Evolutionary conservation across 2,329 filamentous ascomycete genomes (phyloP), one percentile per base, ranked within the genome.

Genomic region (Mycogone perniciosa): DNA sequence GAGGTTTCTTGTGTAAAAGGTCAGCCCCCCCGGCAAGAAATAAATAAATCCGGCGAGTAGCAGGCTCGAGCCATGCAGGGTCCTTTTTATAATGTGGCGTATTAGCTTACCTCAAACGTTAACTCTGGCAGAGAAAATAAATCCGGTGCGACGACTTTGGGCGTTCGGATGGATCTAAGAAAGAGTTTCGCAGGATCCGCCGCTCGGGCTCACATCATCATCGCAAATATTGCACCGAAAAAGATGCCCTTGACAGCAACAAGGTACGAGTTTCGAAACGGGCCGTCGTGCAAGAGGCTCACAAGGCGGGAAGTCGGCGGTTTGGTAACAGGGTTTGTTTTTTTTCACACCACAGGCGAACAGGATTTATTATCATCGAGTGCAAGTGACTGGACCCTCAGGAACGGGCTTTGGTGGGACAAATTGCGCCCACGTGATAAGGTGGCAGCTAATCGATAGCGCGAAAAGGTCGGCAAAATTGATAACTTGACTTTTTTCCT

Each of bases 371-470:
- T 44, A 52, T 54, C 51, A 44, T 38, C 34, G 29, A 37, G 33
- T 44, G 44, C 38, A 53, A 53, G 46, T 46, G 37, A 46, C 44
- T 37, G 10, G 46, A 45, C 48, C 40, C 48, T 51, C 38, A 31
- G 38, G 35, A 45, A 49, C 42, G 41, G 44, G 35, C 44, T 62
- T 64, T 68, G 62, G 67, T 69, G 67, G 67, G 67, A 69, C 62
- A 66, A 60, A 64, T 63, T 67, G 63, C 64, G 60, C 62, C 66
- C 68, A 71, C 68, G 68, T 71, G 68, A 71, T 69, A 67, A 64
- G 62, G 52, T 13, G 10, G 52, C 45, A 48, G 35, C 48, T 62
- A 67, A 51, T 66, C 65, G 63, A 62, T 60, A 64, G 44, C 54
- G 57, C 50, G 33, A 47, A 48, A 60, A 54, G 37, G 31, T 51